Evolutionary conservation across 768 basidiomycete genomes (phyloP).

Genomic region (Boletus pseudopeckii): DNA sequence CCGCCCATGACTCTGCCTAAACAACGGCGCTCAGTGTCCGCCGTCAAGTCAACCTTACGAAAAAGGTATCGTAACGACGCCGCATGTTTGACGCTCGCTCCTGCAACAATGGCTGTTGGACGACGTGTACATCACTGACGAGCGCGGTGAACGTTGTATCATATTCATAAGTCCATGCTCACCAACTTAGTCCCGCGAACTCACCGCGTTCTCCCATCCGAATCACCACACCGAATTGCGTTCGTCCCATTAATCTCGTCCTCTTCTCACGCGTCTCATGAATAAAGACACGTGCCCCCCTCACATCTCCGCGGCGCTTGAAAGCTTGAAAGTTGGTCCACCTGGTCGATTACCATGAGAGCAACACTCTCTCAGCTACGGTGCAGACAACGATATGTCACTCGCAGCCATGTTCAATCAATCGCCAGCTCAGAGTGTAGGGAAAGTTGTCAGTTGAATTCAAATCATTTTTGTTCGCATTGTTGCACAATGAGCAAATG

Average conservation of each 20-base stretch:
- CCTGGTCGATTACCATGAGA: no score
- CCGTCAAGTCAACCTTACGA: not conserved
- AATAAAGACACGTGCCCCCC: not conserved
- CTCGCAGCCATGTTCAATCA: no score
- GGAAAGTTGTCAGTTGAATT: not conserved
- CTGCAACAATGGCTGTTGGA: not conserved
- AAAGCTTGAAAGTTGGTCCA: no score
- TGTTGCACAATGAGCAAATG: no score
- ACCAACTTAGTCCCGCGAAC: conserved; percentile 5
- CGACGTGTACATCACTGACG: not conserved
- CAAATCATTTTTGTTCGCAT: no score
- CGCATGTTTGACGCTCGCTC: not conserved
- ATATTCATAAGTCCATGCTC: no score
- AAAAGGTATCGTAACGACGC: not conserved
- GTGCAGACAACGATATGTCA: no score
- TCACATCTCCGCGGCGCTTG: conserved; percentile 6
- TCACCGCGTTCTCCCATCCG: conserved; percentile 1
- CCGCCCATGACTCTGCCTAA: not conserved
- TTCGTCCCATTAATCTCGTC: not conserved
- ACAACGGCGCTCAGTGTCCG: not conserved
- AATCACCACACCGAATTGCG: not conserved
- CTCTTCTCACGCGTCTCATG: not conserved
- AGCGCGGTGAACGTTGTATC: not conserved
- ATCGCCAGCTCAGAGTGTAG: not conserved
- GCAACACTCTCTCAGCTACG: no score